Evolutionary conservation across 2,329 filamentous ascomycete genomes (phyloP).

Genomic region (Beauveria medogensis): DNA sequence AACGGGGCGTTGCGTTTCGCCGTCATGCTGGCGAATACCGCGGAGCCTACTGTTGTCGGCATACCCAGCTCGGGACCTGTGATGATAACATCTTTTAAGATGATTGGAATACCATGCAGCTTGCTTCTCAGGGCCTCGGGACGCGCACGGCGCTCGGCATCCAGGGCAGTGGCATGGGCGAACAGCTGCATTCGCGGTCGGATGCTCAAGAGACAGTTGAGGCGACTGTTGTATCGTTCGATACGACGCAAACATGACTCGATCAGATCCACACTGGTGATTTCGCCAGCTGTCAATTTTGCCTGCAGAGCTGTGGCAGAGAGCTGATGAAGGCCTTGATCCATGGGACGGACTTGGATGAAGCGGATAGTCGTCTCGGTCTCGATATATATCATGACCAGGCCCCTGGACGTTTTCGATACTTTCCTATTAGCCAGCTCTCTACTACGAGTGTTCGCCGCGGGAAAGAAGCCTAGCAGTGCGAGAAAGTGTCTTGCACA

Average conservation of each 20-base stretch:
- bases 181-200: neutral
- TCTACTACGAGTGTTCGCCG: neutral
- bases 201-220: neutral
- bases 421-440: neutral
- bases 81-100: slow-evolving; percentile 8
- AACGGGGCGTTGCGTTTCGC: slow-evolving; percentile 1
- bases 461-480: neutral
- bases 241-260: neutral
- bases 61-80: slow-evolving; percentile 10
- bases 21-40: neutral
- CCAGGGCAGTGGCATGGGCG: neutral
- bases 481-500: neutral
- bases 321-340: neutral
- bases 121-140: neutral
- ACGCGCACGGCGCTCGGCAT: slow-evolving; percentile 4
- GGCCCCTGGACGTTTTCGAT: neutral
- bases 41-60: slow-evolving; percentile 7
- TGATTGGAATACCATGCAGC: slow-evolving; percentile 9
- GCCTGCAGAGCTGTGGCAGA: slow-evolving; percentile 3
- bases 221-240: neutral
- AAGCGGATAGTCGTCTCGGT: neutral
- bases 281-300: neutral
- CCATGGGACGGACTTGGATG: neutral
- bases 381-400: neutral
- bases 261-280: slow-evolving; percentile 3